Evolutionary conservation across 495 filamentous ascomycete species (phyloP).

Genomic region (Sabuloglossum arenarium): DNA sequence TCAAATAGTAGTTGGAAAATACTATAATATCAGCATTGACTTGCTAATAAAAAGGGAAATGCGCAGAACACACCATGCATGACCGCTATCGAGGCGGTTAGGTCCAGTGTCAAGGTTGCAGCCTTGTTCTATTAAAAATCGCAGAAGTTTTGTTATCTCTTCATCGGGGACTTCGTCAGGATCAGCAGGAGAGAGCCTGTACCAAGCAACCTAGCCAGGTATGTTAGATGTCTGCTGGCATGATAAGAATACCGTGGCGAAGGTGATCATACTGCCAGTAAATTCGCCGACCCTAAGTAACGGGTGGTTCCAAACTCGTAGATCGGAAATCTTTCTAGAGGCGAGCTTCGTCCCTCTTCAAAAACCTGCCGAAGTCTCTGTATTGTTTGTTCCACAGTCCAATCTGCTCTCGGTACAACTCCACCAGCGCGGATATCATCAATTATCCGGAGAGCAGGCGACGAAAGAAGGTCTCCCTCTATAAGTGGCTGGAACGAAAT

Average conservation of each 20-base stretch:
- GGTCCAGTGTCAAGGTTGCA: background rate
- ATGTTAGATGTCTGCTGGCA: too few relatives aligned
- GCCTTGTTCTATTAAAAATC: background rate
- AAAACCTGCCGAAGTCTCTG: background rate
- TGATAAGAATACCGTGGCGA: too few relatives aligned
- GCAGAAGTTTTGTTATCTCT: background rate
- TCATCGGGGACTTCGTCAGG: background rate
- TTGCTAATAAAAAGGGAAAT: too few relatives aligned
- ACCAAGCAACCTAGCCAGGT: background rate
- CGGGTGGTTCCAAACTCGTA: background rate
- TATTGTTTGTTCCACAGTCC: background rate
- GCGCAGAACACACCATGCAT: too few relatives aligned
- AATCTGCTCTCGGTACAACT: background rate
- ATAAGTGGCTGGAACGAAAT: background rate
- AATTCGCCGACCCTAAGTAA: background rate
- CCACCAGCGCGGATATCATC: background rate
- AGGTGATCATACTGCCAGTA: background rate
- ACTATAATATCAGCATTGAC: background rate
- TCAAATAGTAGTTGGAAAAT: background rate
- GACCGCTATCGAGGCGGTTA: too few relatives aligned
- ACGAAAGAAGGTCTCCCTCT: background rate
- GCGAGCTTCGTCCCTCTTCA: background rate
- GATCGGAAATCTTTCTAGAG: background rate
- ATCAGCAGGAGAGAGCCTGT: background rate
- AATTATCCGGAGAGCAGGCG: background rate